phyloP scores from a whole-genome alignment of 2,329 filamentous ascomycete species.

The Cercospora citrullina region DNA sequence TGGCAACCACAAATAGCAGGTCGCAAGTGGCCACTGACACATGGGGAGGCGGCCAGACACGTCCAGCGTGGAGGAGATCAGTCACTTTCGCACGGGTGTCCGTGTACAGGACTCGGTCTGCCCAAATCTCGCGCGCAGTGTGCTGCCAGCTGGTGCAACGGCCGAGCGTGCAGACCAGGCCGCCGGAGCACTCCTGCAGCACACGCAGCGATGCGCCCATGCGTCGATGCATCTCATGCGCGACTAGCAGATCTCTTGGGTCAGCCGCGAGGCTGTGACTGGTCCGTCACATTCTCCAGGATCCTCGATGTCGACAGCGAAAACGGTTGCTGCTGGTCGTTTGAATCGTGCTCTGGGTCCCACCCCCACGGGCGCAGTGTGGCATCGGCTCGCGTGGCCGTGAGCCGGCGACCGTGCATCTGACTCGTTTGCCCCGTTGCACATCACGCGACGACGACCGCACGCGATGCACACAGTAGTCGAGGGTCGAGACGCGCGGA shows the following conservation, averaged over 20 bases:
- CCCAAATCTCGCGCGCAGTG: background rate
- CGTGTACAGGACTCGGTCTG: background rate
- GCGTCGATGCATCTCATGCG: conserved; percentile 6
- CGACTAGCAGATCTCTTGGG: conserved; percentile 4
- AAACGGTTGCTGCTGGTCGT: conserved; percentile 1
- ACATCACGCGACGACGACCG: background rate
- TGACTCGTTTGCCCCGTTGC: conserved; percentile 3
- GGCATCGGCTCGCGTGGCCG: background rate
- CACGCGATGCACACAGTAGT: background rate
- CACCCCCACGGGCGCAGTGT: conserved; percentile 11
- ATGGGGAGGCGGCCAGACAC: background rate
- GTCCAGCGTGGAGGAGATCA: conserved; percentile 1
- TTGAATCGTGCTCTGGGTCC: background rate
- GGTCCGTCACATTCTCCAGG: conserved; percentile 8
- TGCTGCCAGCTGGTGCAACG: background rate
- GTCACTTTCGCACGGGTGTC: background rate
- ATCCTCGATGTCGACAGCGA: conserved; percentile 4
- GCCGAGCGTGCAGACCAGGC: background rate
- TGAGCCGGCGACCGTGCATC: background rate
- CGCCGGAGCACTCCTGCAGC: background rate
- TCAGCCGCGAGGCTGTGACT: conserved; percentile 16
- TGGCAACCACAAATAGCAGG: conserved; percentile 1
- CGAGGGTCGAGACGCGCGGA: background rate
- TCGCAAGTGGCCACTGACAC: background rate
- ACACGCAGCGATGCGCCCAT: conserved; percentile 3